Base-by-base conservation (phyloP, 495 filamentous ascomycete species). In the Aspergillus cavernicola region DNA sequence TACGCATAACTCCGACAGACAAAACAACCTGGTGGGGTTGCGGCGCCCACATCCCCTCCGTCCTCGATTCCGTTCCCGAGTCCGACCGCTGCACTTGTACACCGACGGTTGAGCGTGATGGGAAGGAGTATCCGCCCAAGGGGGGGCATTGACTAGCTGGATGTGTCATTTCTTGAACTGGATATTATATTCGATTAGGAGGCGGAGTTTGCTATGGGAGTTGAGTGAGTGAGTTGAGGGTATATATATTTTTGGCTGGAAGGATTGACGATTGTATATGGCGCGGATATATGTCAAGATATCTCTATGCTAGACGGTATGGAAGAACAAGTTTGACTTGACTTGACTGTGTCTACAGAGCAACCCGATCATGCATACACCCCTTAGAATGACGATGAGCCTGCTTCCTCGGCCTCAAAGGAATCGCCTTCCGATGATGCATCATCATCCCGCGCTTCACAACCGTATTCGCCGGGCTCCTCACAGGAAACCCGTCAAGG, bases 1-100 rank as follows among this genome's bases (percentile, higher is more conserved):
- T n/a, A n/a, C n/a, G n/a, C n/a, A n/a, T n/a, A n/a, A n/a, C n/a
- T n/a, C 37, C 18, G 15, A 56, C 49, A 89, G 87, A 79, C 48
- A 85, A 88, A 55, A 65, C 70, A 50, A 80, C 84, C 42, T 91
- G 87, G 87, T 77, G 68, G 57, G 87, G 87, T 50, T 91, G 88
- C 70, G 87, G 87, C 36, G 65, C 33, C 23, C 87, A 91, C 60
- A 76, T 91, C 41, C 77, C 85, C 13, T 66, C 58, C 1, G 86
- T 89, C 10, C 80, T 91, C 73, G 85, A 87, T 62, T 45, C 63
- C 0, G 65, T 89, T 20, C 78, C 84, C 2, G 68, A 75, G 26
- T 61, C 71, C 11, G 69, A 87, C 23, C 77, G 86, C 68, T 91
- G 87, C 62, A 72, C 74, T 2, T 89, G 86, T 53, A 64, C 72